Base-by-base conservation (phyloP, 768 basidiomycete genomes). In the Xerocomus spinulosus region DNA sequence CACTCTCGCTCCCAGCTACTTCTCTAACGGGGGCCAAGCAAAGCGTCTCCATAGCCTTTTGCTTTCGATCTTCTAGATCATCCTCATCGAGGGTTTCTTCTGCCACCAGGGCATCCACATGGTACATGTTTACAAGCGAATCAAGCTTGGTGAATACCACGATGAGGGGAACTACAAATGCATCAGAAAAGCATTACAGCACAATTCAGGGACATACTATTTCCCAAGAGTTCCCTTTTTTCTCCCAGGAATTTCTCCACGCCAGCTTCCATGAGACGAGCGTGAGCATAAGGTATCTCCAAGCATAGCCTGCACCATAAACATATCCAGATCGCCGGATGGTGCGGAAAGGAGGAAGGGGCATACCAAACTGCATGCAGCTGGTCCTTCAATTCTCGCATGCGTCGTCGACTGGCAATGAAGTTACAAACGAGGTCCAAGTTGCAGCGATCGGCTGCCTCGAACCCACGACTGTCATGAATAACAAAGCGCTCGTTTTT, bases 101-200 rank as follows among this genome's bases (percentile, higher is more conserved):
- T 4, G 7, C 30, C 30, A 4, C 4, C 14, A 32, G 14, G 13
- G 30, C 30, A 8, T 32, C 9, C 14, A 14, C 30, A 32, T 14
- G 5, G 2, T 44, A n/a, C 7, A 0, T 9, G 6, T 48, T 37
- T 1, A 24, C 39, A 13, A 52, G 38, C 5, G 39, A 14, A 33
- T 54, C 50, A 14, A 44, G 30, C 25, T 54, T 52, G 9, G 50
- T 54, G 7, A 38, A 42, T 13, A 50, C 48, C 5, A 50, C 33
- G 1, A 52, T 21, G 10, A 50, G 32, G 21, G 48, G 51, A n/a
- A 41, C 51, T 50, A n/a, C 13, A 15, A n/a, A 20, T 12, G 9
- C 6, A 21, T 42, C 8, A 23, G 15, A 8, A 33, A 3, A 40
- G 18, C 5, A 5, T 15, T 13, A 8, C 13, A 7, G 9, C 6